Conservation (phyloP, 805 yeast genomes). For the Groenewaldozyma salmanticensis region DNA sequence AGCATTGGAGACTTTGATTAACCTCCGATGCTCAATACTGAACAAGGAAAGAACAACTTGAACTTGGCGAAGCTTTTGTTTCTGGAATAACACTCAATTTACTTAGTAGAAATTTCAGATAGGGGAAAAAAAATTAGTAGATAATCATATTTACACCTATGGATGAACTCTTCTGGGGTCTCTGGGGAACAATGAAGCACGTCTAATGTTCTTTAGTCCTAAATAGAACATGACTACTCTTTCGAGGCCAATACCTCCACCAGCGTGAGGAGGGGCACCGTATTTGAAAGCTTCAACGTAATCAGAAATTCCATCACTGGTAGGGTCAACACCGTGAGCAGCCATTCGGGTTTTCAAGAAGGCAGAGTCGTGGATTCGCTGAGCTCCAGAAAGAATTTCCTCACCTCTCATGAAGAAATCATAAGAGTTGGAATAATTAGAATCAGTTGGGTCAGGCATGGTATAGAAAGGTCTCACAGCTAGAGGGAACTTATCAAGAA, state of each 20-base stretch:
- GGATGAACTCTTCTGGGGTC: slow-evolving; percentile 94
- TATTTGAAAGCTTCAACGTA: slow-evolving; percentile 86
- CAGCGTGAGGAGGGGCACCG: slow-evolving; percentile 99
- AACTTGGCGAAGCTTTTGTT: too few species aligned
- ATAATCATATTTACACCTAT: too few species aligned
- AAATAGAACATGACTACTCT: slow-evolving; percentile 98
- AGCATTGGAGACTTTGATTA: too few species aligned
- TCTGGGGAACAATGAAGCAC: slow-evolving; percentile 99
- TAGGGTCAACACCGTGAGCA: slow-evolving; percentile 74
- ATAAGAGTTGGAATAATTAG: slow-evolving; percentile 91
- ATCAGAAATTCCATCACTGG: slow-evolving; percentile 74
- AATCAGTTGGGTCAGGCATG: slow-evolving; percentile 93
- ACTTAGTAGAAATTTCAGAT: too few species aligned
- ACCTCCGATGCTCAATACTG: too few species aligned
- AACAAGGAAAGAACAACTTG: too few species aligned
- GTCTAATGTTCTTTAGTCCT: slow-evolving; percentile 93
- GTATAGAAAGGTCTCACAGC: slow-evolving; percentile 97
- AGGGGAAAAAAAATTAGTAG: not conserved
- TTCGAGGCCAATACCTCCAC: slow-evolving; percentile 99
- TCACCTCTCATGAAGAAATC: slow-evolving; percentile 99
- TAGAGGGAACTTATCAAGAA: slow-evolving; percentile 96
- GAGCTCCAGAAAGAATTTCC: slow-evolving; percentile 98
- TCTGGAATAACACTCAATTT: too few species aligned
- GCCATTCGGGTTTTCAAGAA: slow-evolving; percentile 73
- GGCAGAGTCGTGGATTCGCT: slow-evolving; percentile 92